These are phyloP conservation scores for Remersonia thermophila DNA, from an alignment of 2,329 filamentous ascomycete genomes.

Conservation along the genomic window DNA sequence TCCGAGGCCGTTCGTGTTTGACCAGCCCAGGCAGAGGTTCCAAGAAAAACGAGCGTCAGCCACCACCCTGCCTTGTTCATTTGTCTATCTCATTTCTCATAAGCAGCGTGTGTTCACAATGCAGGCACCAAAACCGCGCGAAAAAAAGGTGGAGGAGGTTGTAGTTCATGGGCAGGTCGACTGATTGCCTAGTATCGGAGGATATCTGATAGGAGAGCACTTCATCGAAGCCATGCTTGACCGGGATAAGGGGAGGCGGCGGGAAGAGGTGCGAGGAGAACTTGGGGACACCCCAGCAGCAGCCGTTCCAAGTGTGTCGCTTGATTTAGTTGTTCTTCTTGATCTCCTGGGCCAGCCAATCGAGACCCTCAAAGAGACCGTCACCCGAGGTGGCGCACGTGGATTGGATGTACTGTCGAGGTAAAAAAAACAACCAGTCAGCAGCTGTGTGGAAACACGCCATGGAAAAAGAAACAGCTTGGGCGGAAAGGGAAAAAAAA, in stretches of 20 bases:
- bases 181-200: constrained; percentile 38
- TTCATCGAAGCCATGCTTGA: constrained; percentile 16
- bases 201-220: constrained; percentile 41
- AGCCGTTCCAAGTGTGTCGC: no score
- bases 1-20: no score
- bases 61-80: constrained; percentile 10
- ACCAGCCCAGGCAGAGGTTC: no score
- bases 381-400: constrained; percentile 98
- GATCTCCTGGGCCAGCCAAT: constrained; percentile 77
- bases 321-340: constrained; percentile 43
- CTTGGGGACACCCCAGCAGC: no score
- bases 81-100: constrained; percentile 12
- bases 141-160: constrained; percentile 21
- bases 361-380: constrained; percentile 98
- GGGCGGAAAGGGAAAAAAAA: neutral
- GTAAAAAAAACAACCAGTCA: constrained; percentile 3
- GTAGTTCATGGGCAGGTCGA: constrained; percentile 39
- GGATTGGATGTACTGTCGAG: constrained; percentile 85
- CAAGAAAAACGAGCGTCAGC: constrained; percentile 16
- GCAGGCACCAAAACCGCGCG: constrained; percentile 17
- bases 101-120: constrained; percentile 10
- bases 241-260: constrained; percentile 13
- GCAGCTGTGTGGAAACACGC: neutral
- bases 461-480: neutral
- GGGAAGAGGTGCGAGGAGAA: no score